Conservation (phyloP, 2,329 filamentous ascomycete species). For the Tolypocladium sp. region DNA sequence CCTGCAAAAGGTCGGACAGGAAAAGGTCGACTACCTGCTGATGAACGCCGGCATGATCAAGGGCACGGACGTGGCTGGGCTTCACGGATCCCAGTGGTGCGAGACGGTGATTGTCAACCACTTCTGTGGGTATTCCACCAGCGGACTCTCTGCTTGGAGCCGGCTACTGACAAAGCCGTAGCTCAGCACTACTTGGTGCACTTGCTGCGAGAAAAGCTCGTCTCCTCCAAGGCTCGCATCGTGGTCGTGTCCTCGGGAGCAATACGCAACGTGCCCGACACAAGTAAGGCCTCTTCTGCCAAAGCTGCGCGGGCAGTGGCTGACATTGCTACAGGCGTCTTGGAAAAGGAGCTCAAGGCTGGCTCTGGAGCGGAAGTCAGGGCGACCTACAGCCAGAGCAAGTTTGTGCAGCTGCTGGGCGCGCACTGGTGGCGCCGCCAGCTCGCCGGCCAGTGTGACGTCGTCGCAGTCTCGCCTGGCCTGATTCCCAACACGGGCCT, state of each 20-base stretch:
- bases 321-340: slow-evolving; percentile 13
- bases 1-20: slow-evolving; percentile 29
- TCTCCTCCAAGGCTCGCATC: slow-evolving; percentile 34
- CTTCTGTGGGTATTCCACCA: slow-evolving; percentile 27
- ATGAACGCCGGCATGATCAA: slow-evolving; percentile 38
- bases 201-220: slow-evolving; percentile 37
- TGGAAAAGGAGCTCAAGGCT: slow-evolving; percentile 29
- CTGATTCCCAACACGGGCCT: slow-evolving; percentile 40
- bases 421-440: slow-evolving; percentile 49
- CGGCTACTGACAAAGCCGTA: slow-evolving; percentile 10
- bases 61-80: slow-evolving; percentile 22
- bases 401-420: slow-evolving; percentile 40
- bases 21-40: slow-evolving; percentile 37
- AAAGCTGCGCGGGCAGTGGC: slow-evolving; percentile 1
- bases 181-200: slow-evolving; percentile 46
- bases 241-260: slow-evolving; percentile 43
- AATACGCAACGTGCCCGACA: slow-evolving; percentile 28
- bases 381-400: slow-evolving; percentile 31
- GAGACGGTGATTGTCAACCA: slow-evolving; percentile 43
- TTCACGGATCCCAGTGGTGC: slow-evolving; percentile 37
- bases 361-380: slow-evolving; percentile 21
- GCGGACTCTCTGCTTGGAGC: background rate
- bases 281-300: slow-evolving; percentile 16
- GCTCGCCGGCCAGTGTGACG: slow-evolving; percentile 30
- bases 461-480: slow-evolving; percentile 45